Evolutionary conservation across 2,329 filamentous ascomycete species (phyloP), one percentile per base, ranked within the genome.

Genomic region (Epichloe brachyelytri): DNA sequence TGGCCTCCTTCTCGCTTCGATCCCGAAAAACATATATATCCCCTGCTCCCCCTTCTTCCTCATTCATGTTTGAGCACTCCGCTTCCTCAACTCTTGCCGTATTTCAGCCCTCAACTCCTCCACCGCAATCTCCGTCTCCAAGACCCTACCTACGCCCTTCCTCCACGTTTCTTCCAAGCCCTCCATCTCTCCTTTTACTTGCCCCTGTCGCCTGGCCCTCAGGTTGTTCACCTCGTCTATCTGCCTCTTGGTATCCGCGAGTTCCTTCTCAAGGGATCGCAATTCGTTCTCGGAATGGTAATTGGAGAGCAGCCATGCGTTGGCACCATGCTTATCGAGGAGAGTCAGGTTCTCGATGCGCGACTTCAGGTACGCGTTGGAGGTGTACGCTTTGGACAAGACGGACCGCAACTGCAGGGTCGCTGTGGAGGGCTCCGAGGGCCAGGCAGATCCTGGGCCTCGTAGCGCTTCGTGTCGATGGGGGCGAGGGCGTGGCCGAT

Each of bases 231-330:
- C 73, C 38, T 78, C 64, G 63, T 96, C 89, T 46, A 89, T 77
- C 57, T 86, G 80, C 53, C 77, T 74, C 65, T 82, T 83, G 19
- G 78, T 71, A 39, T 73, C 75, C 14, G 80, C 82, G 47, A 97
- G 73, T 60, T 95, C 88, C 43, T 74, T 73, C 73, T 97, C 91
- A 26, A 94, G 62, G 12, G 66, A 66, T 48, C 76, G 75, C 20
- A 69, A 58, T 41, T 88, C 77, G 43, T 80, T 79, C 68, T 96
- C 91, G 19, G 89, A 67, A 58, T 86, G 81, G 59, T 83, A 80
- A 67, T 98, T 98, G 5, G 80, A 80, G 8, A 95, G 77, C 51
- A 98, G 74, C 91, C 93, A 97, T 10, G 88, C 85, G 66, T 95
- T 95, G 69, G 88, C 88, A 58, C 91, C 93, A 66, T 83, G 83